phyloP scores from a whole-genome alignment of 1,139 yeast species.

The Scheffersomyces segobiensis region DNA sequence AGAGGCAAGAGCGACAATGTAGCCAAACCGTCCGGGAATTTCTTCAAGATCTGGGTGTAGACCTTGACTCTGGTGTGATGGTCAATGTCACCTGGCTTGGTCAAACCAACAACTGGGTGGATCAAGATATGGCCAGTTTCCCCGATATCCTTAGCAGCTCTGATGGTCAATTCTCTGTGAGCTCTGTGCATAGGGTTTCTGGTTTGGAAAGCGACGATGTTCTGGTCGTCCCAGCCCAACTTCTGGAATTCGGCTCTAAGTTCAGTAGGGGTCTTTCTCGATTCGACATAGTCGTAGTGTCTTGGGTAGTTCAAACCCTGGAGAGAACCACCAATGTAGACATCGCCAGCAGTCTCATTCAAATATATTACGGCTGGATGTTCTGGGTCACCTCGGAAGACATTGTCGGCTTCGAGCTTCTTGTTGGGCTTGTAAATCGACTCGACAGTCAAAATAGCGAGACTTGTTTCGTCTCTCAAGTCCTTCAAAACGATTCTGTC shows the following conservation, averaged over 20 bases:
- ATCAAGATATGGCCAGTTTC: slow-evolving; percentile 67
- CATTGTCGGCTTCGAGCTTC: slow-evolving; percentile 73
- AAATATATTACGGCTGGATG: slow-evolving; percentile 90
- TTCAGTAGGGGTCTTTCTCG: slow-evolving; percentile 89
- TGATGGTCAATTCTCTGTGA: slow-evolving; percentile 90
- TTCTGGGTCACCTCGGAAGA: slow-evolving; percentile 95
- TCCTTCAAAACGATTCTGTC: slow-evolving; percentile 75
- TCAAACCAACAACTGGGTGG: slow-evolving; percentile 96
- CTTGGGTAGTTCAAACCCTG: slow-evolving; percentile 83
- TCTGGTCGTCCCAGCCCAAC: slow-evolving; percentile 72
- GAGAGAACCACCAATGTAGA: slow-evolving; percentile 82
- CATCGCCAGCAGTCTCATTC: slow-evolving; percentile 73
- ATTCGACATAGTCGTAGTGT: slow-evolving; percentile 87
- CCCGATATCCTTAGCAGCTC: slow-evolving; percentile 72
- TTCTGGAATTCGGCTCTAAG: slow-evolving; percentile 78
- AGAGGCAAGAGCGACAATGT: slow-evolving; percentile 83
- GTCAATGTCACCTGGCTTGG: slow-evolving; percentile 97
- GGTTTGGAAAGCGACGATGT: slow-evolving; percentile 95
- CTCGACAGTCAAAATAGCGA: slow-evolving; percentile 78
- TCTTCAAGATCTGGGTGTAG: slow-evolving; percentile 85
- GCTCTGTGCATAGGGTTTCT: slow-evolving; percentile 99
- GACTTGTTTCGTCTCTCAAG: slow-evolving; percentile 75
- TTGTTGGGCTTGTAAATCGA: slow-evolving; percentile 86
- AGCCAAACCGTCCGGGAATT: slow-evolving; percentile 94
- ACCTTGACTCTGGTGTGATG: slow-evolving; percentile 97